Conservation (phyloP, 768 basidiomycete genomes). For the Nevesoporus exiguus region DNA sequence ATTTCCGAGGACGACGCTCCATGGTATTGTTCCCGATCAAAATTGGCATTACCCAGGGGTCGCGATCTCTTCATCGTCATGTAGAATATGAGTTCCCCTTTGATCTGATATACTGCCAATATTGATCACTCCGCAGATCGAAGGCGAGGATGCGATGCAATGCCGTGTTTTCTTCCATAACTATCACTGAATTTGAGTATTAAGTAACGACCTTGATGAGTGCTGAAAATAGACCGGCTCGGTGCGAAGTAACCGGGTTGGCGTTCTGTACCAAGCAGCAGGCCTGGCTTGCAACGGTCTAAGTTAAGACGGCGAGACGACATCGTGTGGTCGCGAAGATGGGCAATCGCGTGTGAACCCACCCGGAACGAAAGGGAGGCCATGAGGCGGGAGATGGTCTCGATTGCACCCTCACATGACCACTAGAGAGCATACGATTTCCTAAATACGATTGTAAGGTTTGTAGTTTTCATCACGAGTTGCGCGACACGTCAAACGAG, state of each 20-base stretch:
- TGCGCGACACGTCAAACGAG: neutral
- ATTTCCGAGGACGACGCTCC: constrained; percentile 25
- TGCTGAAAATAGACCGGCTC: neutral
- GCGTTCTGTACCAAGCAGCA: too few relatives aligned
- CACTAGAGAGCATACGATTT: constrained; percentile 1
- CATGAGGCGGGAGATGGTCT: constrained; percentile 12
- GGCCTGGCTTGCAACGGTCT: neutral
- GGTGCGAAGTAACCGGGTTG: neutral
- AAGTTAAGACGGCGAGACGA: neutral
- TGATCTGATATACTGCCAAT: constrained; percentile 16
- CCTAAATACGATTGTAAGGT: constrained; percentile 14
- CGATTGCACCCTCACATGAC: constrained; percentile 3
- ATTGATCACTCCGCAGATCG: constrained; percentile 28
- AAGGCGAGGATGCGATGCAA: constrained; percentile 12
- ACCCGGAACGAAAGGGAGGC: too few relatives aligned
- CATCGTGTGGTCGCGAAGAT: neutral
- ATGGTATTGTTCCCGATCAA: neutral
- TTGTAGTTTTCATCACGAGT: constrained; percentile 10
- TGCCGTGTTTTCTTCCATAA: constrained; percentile 22
- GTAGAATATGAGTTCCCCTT: constrained; percentile 8
- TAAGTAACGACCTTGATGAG: constrained; percentile 1
- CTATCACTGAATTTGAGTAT: constrained; percentile 24
- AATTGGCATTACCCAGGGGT: constrained; percentile 4
- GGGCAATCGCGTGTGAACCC: neutral
- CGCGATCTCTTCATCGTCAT: constrained; percentile 2